These are phyloP conservation scores for Leucocoprinus sp. DNA, from an alignment of 768 basidiomycete species.

Conservation along the genomic window DNA sequence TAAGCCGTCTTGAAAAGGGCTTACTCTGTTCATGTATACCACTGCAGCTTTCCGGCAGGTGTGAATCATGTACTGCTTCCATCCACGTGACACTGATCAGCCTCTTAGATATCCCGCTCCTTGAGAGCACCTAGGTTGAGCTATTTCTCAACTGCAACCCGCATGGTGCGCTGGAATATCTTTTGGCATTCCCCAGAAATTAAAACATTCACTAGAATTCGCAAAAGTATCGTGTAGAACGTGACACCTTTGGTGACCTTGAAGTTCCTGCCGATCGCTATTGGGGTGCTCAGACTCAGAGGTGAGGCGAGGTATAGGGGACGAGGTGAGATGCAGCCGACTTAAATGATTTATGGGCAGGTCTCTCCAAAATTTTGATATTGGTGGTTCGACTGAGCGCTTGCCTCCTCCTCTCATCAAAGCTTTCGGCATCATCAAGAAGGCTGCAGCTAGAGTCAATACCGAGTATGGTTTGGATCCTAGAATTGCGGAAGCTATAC, in stretches of 20 bases:
- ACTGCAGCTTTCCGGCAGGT: slow-evolving; percentile 6
- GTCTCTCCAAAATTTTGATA: slow-evolving; percentile 96
- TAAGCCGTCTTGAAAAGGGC: no score
- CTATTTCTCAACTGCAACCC: slow-evolving; percentile 23
- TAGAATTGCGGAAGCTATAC: slow-evolving; percentile 82
- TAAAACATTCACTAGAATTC: slow-evolving; percentile 23
- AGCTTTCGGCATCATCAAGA: slow-evolving; percentile 96
- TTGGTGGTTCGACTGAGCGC: slow-evolving; percentile 90
- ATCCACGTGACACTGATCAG: slow-evolving; percentile 25
- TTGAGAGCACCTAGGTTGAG: slow-evolving; percentile 17
- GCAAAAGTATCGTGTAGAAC: slow-evolving; percentile 67
- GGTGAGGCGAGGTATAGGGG: slow-evolving; percentile 38
- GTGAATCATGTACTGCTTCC: slow-evolving; percentile 9
- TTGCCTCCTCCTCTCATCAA: slow-evolving; percentile 94
- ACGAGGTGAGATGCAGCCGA: not conserved
- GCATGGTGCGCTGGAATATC: slow-evolving; percentile 21
- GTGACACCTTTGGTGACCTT: slow-evolving; percentile 93
- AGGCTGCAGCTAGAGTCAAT: slow-evolving; percentile 91
- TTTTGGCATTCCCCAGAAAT: not conserved
- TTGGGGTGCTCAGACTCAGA: slow-evolving; percentile 98
- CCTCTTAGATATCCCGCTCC: slow-evolving; percentile 20
- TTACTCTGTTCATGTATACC: slow-evolving; percentile 5
- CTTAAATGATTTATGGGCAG: slow-evolving; percentile 26
- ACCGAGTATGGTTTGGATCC: slow-evolving; percentile 84
- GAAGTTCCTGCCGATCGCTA: slow-evolving; percentile 71